Base-by-base conservation (phyloP, 2,329 filamentous ascomycete species). In the Myriosclerotinia duriaeana region DNA sequence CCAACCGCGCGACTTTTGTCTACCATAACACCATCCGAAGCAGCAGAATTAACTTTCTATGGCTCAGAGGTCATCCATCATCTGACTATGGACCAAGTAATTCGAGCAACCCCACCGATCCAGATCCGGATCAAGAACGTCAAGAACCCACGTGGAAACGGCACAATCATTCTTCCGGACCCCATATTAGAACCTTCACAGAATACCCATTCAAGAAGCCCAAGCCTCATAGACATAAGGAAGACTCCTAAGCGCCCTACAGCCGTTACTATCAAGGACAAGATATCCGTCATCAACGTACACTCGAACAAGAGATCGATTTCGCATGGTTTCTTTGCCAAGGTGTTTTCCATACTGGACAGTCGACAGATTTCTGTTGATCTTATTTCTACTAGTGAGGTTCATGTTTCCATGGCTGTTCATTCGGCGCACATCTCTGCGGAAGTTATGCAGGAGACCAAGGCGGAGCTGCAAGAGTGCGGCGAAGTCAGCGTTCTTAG, bases 51-150 rank as follows among this genome's bases (percentile, higher is more conserved):
- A 80, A 98, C 95, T 1, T 95, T 94, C 75, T 95, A 94, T 77
- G 91, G 91, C 69, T 93, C 93, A 69, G 95, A 99, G 78, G 95
- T 99, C 76, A 99, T 99, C 73, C 95, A 99, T 77, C 95, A 97
- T 71, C 90, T 97, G 77, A 99, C 95, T 74, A 98, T 99, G 93
- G 94, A 98, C 80, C 95, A 98, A 79, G 88, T 89, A 71, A 93
- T 95, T 76, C 90, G 91, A 74, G 91, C 91, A n/a, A 79, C 82
- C 34, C 87, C 87, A 0, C 88, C 89, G 62, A 95, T 95, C 74
- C 90, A 89, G 20, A 93, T 95, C 74, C 89, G 92, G 71, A 95
- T 95, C 80, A 95, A 95, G 82, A 96, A 96, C 75, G 91, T 96
- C 76, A 93, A 93, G 81, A 95, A 95, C 76, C 90, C 91, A 0